Base-by-base conservation (phyloP, 805 yeast genomes). In the Wickerhamomyces sydowiorum region DNA sequence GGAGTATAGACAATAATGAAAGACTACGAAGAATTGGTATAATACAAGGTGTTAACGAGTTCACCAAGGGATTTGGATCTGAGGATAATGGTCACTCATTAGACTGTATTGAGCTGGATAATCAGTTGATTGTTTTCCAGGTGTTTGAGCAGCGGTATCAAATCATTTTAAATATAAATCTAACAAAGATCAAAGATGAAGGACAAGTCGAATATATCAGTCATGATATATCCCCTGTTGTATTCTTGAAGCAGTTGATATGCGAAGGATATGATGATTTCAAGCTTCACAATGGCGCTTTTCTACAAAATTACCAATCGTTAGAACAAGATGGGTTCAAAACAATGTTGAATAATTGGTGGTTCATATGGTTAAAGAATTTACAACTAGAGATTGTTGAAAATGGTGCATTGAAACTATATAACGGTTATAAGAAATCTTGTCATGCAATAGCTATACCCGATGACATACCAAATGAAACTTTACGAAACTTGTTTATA, bases 1-100 rank as follows among this genome's bases (percentile, higher is more conserved):
- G 34, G 13, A 18, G 18, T 14, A 40, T 61, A 12, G 46, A 44
- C 20, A 29, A 56, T 12, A 62, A 69, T 46, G 64, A 57, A 7
- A 62, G 67, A 46, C 49, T 70, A 28, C 50, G 67, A 22, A 61
- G 59, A 19, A 58, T 72, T 17, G 76, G 78, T 2, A 51, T 72
- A 24, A 58, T 72, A 4, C 70, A 70, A 40, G 77, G 74, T 1
- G 44, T 53, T 29, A 33, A 38, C 24, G 49, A 47, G 10, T 50
- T 49, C 13, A 43, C 40, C 8, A 18, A 30, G 17, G 52, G 43
- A 10, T 46, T 38, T 4, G 42, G 24, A 3, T 20, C 35, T 39
- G 42, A 38, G 34, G 35, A 39, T 15, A 24, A 36, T 7, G 54
- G 53, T 8, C 43, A 55, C 39, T 35, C 45, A 39, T 10, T 54